phyloP scores from a whole-genome alignment of 768 basidiomycete species.

The Suillus weaverae region DNA sequence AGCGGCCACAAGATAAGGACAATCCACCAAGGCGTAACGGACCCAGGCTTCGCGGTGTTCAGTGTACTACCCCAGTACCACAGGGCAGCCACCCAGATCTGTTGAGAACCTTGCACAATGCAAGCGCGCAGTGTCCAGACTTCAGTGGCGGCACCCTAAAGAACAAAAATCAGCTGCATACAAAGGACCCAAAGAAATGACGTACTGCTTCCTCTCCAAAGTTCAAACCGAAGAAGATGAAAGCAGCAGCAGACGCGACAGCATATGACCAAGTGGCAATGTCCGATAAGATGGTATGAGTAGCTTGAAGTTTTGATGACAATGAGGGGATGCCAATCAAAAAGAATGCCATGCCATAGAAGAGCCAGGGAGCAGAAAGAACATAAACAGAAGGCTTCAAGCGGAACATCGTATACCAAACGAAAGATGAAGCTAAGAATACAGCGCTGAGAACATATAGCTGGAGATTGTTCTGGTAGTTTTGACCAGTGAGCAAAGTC shows the following conservation, averaged over 20 bases:
- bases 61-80: constrained; percentile 95
- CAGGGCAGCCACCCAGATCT: constrained; percentile 92
- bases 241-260: constrained; percentile 88
- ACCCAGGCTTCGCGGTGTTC: constrained; percentile 50
- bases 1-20: constrained; percentile 81
- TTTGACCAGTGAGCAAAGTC: constrained; percentile 83
- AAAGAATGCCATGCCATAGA: constrained; percentile 90
- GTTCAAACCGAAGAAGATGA: constrained; percentile 92
- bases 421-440: constrained; percentile 80
- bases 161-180: constrained; percentile 13
- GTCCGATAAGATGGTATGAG: constrained; percentile 69
- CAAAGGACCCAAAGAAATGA: constrained; percentile 11
- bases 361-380: constrained; percentile 84
- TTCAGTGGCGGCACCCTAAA: constrained; percentile 88
- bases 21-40: constrained; percentile 82
- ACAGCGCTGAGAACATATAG: constrained; percentile 90
- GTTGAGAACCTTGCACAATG: constrained; percentile 92
- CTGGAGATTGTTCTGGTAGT: constrained; percentile 77
- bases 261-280: constrained; percentile 91
- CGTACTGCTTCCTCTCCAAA: constrained; percentile 94
- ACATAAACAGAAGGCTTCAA: constrained; percentile 86
- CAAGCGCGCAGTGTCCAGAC: constrained; percentile 92
- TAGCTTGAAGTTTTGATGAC: constrained; percentile 51
- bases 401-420: constrained; percentile 91
- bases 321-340: constrained; percentile 87